Evolutionary conservation across 2,329 filamentous ascomycete genomes (phyloP).

Genomic region (Annulohypoxylon truncatum): DNA sequence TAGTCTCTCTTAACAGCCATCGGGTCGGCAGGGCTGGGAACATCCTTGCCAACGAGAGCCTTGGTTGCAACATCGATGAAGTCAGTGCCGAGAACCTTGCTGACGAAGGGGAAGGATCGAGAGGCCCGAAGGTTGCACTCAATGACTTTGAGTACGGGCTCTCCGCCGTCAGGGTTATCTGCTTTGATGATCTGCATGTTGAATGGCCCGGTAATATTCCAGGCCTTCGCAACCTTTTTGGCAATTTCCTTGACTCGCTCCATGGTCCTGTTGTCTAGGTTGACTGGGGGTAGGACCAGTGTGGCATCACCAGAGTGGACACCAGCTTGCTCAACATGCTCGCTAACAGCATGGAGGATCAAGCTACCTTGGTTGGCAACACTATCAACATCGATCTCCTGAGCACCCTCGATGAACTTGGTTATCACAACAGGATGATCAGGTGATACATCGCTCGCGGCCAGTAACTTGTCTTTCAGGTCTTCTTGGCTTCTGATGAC

Average conservation of each 20-base stretch:
- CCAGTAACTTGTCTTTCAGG: conserved; percentile 93
- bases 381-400: conserved; percentile 96
- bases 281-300: conserved; percentile 86
- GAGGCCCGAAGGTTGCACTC: conserved; percentile 98
- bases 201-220: conserved; percentile 97
- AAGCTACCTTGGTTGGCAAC: conserved; percentile 89
- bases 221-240: conserved; percentile 94
- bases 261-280: conserved; percentile 81
- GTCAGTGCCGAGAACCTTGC: conserved; percentile 95
- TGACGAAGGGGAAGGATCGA: conserved; percentile 97
- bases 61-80: conserved; percentile 97
- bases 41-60: conserved; percentile 85
- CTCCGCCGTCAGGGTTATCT: conserved; percentile 77
- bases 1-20: conserved; percentile 93
- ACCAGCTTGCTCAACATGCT: conserved; percentile 97
- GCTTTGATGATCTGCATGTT: conserved; percentile 99
- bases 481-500: conserved; percentile 90
- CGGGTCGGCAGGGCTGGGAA: conserved; percentile 86
- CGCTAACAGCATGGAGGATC: conserved; percentile 89
- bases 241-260: conserved; percentile 94
- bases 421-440: conserved; percentile 98
- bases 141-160: conserved; percentile 89
- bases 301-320: conserved; percentile 98
- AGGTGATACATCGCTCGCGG: conserved; percentile 88
- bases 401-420: conserved; percentile 96